phyloP scores from a whole-genome alignment of 331 rosid genomes.

The Dryas integrifolia region DNA sequence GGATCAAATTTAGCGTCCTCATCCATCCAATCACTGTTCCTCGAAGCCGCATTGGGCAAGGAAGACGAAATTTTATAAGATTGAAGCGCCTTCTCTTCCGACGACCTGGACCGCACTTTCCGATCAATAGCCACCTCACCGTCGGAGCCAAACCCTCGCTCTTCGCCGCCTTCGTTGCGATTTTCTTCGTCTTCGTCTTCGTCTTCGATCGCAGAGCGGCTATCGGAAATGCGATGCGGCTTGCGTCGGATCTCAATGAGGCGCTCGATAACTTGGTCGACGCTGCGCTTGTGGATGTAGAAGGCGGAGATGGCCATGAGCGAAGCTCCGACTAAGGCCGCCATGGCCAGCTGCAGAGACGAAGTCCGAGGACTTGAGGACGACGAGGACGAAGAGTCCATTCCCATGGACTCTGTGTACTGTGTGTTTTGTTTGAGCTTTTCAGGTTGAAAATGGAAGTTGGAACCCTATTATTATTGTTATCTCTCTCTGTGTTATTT shows the following conservation, averaged over 20 bases:
- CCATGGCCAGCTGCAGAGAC: constrained; percentile 67
- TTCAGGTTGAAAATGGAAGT: too few relatives aligned
- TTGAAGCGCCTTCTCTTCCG: constrained; percentile 7
- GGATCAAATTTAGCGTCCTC: constrained; percentile 31
- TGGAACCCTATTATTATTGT: too few relatives aligned
- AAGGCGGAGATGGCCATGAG: constrained; percentile 82
- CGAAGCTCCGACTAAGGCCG: constrained; percentile 78
- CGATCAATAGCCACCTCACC: constrained; percentile 23
- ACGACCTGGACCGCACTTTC: constrained; percentile 4
- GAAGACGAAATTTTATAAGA: constrained; percentile 52
- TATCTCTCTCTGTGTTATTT: not conserved
- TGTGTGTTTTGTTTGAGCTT: too few relatives aligned
- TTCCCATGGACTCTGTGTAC: not conserved
- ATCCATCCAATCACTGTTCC: constrained; percentile 35
- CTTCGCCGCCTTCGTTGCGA: constrained; percentile 23
- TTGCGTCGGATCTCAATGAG: constrained; percentile 58
- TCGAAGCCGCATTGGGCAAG: constrained; percentile 54
- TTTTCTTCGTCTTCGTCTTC: constrained; percentile 13
- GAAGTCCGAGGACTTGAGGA: constrained; percentile 36
- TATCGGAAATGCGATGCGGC: not conserved
- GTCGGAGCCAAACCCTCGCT: constrained; percentile 29
- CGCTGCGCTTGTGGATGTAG: constrained; percentile 81
- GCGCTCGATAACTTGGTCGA: constrained; percentile 67
- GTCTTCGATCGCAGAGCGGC: not conserved
- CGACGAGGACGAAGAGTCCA: constrained; percentile 38